Conservation (phyloP, 2,329 filamentous ascomycete species). For the Diaporthe velutina region DNA sequence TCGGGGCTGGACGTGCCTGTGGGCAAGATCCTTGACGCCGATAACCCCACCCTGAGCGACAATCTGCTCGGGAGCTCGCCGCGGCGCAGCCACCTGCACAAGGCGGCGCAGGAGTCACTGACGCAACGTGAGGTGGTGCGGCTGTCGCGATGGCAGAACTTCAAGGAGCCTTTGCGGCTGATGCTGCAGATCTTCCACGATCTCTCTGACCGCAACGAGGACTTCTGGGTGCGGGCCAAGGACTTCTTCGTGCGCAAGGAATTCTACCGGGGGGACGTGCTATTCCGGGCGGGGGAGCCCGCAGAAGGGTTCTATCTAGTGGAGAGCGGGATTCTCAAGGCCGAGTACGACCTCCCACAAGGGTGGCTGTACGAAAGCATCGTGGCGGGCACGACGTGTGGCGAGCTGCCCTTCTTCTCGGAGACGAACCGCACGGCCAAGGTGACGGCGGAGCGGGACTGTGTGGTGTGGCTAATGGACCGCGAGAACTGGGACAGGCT, state of each 20-base stretch:
- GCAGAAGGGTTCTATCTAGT: conserved; percentile 91
- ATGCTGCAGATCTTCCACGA: conserved; percentile 97
- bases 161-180: conserved; percentile 90
- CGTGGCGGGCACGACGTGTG: conserved; percentile 93
- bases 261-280: conserved; percentile 75
- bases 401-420: conserved; percentile 95
- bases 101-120: conserved; percentile 83
- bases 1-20: conserved; percentile 64
- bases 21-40: conserved; percentile 61
- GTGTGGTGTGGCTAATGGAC: conserved; percentile 86
- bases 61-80: conserved; percentile 79
- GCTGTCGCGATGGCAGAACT: conserved; percentile 81
- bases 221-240: conserved; percentile 91
- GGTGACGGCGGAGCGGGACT: conserved; percentile 84
- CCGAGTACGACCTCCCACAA: conserved; percentile 92
- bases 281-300: conserved; percentile 83
- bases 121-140: conserved; percentile 72
- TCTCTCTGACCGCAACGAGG: conserved; percentile 86
- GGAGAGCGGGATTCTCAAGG: conserved; percentile 88
- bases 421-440: conserved; percentile 90
- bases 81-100: conserved; percentile 80
- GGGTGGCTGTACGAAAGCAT: conserved; percentile 92
- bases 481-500: conserved; percentile 78
- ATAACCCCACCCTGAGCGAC: conserved; percentile 50
- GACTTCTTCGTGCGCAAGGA: conserved; percentile 81